Evolutionary conservation across 2,329 filamentous ascomycete species (phyloP), one percentile per base, ranked within the genome.

Genomic region (Phyllachora maydis): DNA sequence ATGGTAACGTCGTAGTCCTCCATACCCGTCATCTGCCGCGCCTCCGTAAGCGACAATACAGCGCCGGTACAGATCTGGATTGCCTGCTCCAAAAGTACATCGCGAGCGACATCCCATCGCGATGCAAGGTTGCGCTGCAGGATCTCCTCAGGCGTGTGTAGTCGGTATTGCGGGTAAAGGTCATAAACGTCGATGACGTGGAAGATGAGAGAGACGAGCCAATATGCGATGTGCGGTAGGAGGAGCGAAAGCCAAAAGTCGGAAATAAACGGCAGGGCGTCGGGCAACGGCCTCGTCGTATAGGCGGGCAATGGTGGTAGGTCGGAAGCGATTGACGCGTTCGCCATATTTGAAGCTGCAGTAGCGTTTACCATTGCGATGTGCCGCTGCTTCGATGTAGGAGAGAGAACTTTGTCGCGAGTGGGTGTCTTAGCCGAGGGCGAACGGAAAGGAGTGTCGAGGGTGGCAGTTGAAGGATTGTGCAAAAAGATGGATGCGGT

Each of bases 131-230:
- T 93, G 37, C 83, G 68, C 47, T 79, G 78, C 17, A 71, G 45
- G 32, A 95, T 75, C 49, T 95, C 85, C 24, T 81, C 82, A 9
- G 88, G 88, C 0, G 88, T 95, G 51, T 98, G 88, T 19, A 98
- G 60, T 32, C 88, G 75, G 51, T 95, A 93, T 39, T 90, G 68
- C 11, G 83, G 73, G 45, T 85, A 91, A 18, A 85, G 54, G 46
- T 93, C 79, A 50, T 72, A 71, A 28, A 70, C 56, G 50, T 98
- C 88, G 40, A 95, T 70, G 35, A 71, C 42, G 55, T 95, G 85
- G 54, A 91, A 98, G 43, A 85, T 52, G 44, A 78, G 50, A 11
- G 85, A 95, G 16, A 90, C 52, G 12, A 54, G 50, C 88, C 88
- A 98, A 60, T 98, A 98, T 28, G 74, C 76, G 37, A 79, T 44